Percentiles rank a stretch among this genome's conserved stretches.
Evolutionary conservation across 768 basidiomycete genomes (phyloP).

Genomic region (Kwoniella mangroviensis): DNA sequence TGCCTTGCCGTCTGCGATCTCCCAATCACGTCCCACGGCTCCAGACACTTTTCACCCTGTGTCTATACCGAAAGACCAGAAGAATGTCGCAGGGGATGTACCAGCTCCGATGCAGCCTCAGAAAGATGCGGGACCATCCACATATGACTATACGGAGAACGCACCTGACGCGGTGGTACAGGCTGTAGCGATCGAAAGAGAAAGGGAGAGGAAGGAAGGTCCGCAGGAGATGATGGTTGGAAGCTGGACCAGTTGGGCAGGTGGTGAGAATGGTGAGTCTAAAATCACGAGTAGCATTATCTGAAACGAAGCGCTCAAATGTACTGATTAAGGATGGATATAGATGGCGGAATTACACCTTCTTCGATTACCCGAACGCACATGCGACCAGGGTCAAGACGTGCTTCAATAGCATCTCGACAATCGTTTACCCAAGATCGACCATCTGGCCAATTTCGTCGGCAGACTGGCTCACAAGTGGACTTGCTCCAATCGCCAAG

Average conservation of each 20-base stretch:
- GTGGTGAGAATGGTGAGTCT: slow-evolving; percentile 39
- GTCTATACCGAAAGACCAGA: slow-evolving; percentile 8
- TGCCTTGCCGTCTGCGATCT: slow-evolving; percentile 32
- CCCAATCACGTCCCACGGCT: slow-evolving; percentile 24
- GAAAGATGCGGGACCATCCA: slow-evolving; percentile 22
- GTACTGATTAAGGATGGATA: neutral
- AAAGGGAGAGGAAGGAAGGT: slow-evolving; percentile 48
- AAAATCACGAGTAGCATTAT: no score
- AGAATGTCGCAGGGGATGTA: neutral
- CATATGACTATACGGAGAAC: slow-evolving; percentile 50
- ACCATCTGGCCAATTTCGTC: slow-evolving; percentile 26
- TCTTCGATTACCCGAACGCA: slow-evolving; percentile 43
- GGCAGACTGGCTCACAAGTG: slow-evolving; percentile 34
- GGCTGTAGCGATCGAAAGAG: slow-evolving; percentile 41
- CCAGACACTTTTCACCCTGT: slow-evolving; percentile 41
- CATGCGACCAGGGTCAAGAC: slow-evolving; percentile 37
- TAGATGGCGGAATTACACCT: slow-evolving; percentile 43
- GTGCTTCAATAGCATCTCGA: slow-evolving; percentile 44
- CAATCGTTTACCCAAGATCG: slow-evolving; percentile 29
- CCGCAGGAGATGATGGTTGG: slow-evolving; percentile 49
- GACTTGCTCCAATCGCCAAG: slow-evolving; percentile 39
- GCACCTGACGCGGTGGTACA: slow-evolving; percentile 44
- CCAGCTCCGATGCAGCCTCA: slow-evolving; percentile 4
- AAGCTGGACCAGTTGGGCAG: slow-evolving; percentile 44
- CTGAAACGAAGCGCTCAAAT: no score